Percentiles rank a stretch among this genome's conserved stretches.
Evolutionary conservation across 202 grass and related monocot species (phyloP).

Genomic region (Elaeis oleifera): DNA sequence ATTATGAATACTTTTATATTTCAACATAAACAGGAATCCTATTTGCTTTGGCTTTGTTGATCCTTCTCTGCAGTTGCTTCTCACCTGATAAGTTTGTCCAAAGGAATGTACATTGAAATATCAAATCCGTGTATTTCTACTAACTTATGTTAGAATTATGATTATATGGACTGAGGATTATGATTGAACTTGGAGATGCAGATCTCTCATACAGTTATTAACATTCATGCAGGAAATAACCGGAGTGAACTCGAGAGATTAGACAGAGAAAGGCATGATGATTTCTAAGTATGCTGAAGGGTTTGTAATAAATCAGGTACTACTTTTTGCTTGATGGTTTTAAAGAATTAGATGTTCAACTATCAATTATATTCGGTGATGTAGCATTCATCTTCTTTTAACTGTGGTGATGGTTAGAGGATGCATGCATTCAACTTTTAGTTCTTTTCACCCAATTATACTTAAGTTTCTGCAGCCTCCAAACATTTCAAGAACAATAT

Average conservation of each 20-base stretch:
- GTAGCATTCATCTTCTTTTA: not conserved
- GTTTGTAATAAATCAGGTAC: constrained; percentile 87
- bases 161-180: not conserved
- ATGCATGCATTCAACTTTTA: no score
- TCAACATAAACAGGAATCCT: no score
- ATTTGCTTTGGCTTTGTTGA: no score
- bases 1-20: no score
- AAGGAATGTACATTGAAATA: no score
- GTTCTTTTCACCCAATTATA: no score
- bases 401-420: not conserved
- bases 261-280: constrained; percentile 66
- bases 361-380: not conserved
- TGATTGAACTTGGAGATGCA: not conserved
- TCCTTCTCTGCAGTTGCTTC: no score
- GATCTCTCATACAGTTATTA: not conserved
- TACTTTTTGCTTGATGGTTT: not conserved
- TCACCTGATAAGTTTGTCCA: no score
- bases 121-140: not conserved
- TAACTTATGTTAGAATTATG: not conserved
- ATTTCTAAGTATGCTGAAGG: constrained; percentile 79
- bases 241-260: constrained; percentile 63
- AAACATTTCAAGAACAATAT: no score
- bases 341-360: no score
- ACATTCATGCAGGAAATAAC: constrained; percentile 70
- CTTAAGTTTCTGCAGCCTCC: no score